These are phyloP conservation scores for Russula foetens DNA, from an alignment of 768 basidiomycete species.

Conservation along the genomic window DNA sequence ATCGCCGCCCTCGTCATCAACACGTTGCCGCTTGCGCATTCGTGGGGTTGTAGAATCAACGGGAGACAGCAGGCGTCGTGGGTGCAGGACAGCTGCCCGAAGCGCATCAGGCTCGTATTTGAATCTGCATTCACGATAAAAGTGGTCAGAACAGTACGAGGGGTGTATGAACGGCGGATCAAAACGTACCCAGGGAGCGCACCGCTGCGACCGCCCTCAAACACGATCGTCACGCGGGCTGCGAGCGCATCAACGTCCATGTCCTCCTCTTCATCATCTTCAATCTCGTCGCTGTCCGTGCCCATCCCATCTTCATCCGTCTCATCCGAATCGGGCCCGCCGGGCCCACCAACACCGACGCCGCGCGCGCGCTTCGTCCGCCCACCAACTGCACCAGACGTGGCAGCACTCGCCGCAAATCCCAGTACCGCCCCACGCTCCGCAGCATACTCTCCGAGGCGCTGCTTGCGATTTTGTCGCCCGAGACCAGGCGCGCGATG, in stretches of 20 bases:
- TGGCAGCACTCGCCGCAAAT: slow-evolving; percentile 18
- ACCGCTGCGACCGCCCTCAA: slow-evolving; percentile 8
- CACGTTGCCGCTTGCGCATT: slow-evolving; percentile 18
- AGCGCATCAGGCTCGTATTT: slow-evolving; percentile 26
- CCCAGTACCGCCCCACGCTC: slow-evolving; percentile 43
- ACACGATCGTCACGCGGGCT: slow-evolving; percentile 17
- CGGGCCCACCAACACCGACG: background rate
- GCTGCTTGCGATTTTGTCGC: slow-evolving; percentile 54
- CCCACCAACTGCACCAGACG: slow-evolving; percentile 7
- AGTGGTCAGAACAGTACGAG: background rate
- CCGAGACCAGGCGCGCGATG: slow-evolving; percentile 42
- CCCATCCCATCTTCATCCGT: slow-evolving; percentile 7
- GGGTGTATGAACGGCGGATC: no score
- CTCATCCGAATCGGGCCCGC: slow-evolving; percentile 7
- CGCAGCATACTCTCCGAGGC: slow-evolving; percentile 57
- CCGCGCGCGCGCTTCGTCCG: slow-evolving; percentile 12
- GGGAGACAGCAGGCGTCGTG: background rate
- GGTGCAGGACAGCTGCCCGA: slow-evolving; percentile 23
- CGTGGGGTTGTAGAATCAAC: background rate
- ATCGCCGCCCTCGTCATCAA: background rate
- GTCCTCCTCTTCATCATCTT: slow-evolving; percentile 15
- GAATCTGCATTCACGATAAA: slow-evolving; percentile 21
- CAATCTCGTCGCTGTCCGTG: slow-evolving; percentile 5
- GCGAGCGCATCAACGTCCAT: slow-evolving; percentile 14
- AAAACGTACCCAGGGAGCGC: slow-evolving; percentile 13